phyloP scores from a whole-genome alignment of 169 alveolate species.

The Nephromyces sp. region DNA sequence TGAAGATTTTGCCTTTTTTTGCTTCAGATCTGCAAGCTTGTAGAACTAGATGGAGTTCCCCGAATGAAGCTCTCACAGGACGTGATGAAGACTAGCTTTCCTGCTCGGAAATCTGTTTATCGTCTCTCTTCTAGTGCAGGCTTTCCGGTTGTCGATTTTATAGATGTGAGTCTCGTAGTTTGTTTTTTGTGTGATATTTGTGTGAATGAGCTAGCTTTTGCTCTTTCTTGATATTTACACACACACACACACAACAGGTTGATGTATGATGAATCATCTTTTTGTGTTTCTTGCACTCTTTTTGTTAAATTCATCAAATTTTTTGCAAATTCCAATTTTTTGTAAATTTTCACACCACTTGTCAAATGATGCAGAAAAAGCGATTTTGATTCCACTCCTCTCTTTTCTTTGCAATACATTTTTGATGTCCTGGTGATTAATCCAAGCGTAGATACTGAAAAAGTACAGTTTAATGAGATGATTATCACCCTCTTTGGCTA shows the following conservation, averaged over 20 bases:
- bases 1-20: neutral
- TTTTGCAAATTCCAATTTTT: neutral
- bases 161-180: conserved; percentile 24
- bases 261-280: neutral
- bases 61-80: conserved; percentile 74
- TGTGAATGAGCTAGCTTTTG: neutral
- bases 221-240: neutral
- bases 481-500: no score
- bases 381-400: no score
- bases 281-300: neutral
- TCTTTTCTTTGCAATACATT: no score
- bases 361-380: no score
- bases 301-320: neutral
- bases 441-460: no score
- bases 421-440: no score
- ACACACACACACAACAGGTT: neutral
- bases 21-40: conserved; percentile 71
- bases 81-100: conserved; percentile 66
- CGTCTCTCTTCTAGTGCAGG: conserved; percentile 49
- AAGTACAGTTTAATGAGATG: no score
- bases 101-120: conserved; percentile 65
- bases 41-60: conserved; percentile 64
- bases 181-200: neutral
- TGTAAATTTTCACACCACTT: neutral
- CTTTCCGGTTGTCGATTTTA: conserved; percentile 39